phyloP scores from a whole-genome alignment of 139 green algal species.

The Chlorella sp. region DNA sequence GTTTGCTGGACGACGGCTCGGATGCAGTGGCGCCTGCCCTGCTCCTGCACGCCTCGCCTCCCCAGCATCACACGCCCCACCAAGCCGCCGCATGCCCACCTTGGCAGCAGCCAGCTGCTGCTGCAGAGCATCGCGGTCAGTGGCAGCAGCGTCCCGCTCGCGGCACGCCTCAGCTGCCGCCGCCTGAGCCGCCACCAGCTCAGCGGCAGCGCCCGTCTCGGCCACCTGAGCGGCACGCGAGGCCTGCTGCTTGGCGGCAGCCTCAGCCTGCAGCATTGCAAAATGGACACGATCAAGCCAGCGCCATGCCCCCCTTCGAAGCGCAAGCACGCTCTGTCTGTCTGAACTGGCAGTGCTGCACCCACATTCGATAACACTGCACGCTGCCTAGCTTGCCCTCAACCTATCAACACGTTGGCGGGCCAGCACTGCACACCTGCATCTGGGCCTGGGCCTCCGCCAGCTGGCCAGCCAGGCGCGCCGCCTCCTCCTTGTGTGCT shows the following conservation, averaged over 20 bases:
- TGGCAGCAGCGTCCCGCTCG: slow-evolving; percentile 13
- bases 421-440: background rate
- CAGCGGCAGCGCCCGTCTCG: background rate
- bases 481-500: background rate
- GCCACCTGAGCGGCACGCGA: background rate
- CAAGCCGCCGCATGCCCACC: too few relatives aligned
- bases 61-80: background rate
- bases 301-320: too few relatives aligned
- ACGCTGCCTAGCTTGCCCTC: too few relatives aligned
- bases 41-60: too few relatives aligned
- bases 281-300: too few relatives aligned
- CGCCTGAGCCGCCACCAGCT: background rate
- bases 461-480: background rate
- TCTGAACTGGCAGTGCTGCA: too few relatives aligned
- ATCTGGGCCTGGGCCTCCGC: background rate
- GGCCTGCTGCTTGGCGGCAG: background rate
- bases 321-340: too few relatives aligned
- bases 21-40: too few relatives aligned
- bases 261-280: background rate
- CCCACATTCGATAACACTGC: too few relatives aligned
- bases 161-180: background rate
- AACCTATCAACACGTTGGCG: too few relatives aligned
- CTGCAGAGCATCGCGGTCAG: slow-evolving; percentile 16
- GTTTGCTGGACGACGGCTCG: too few relatives aligned
- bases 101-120: slow-evolving; percentile 7